Base-by-base conservation (phyloP, 345 rosid genomes). In the Gossypium longicalyx region DNA sequence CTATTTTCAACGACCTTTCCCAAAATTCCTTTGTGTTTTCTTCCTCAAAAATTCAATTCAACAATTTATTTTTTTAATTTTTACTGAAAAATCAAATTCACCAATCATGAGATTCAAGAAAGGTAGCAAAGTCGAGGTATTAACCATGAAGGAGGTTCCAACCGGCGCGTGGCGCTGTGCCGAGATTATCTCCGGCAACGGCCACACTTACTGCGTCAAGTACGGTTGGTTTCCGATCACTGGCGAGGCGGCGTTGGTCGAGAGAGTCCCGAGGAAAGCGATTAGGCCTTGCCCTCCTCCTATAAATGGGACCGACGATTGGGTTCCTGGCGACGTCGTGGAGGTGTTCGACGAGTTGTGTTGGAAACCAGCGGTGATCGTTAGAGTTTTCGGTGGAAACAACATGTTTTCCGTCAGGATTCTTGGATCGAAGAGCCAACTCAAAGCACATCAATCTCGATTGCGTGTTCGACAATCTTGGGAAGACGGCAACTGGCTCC, bases 211-310 rank as follows among this genome's bases (percentile, higher is more conserved):
- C 75, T 41, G 27, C n/a, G 87, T 90, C 51, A 80, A 77, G 77
- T 87, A 84, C 58, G 81, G 77, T 59, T 58, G 81, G 60, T 48
- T 61, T 48, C 69, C 69, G 20, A n/a, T 12, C 44, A 12, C 60
- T 1, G 57, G 47, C 7, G 73, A 76, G 48, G 15, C 65, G 27
- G 72, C 25, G 16, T 76, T 71, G 61, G 59, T 79, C 41, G 87
- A 70, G 81, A 88, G 87, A 78, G 85, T 90, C 2, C 77, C 89
- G 0, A 83, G 84, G 87, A 86, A 83, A 85, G 82, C 72, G 53
- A 83, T 92, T 74, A 86, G 93, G 84, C 97, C 97, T 68, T 80
- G 81, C 75, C 89, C 93, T 59, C 93, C 87, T 69, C 64, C 77
- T 9, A 7, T 54, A 2, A 69, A 66, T n/a, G 45, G 54, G 63